Base-by-base conservation (phyloP, 768 basidiomycete genomes). In the Leccinum disarticulatum region DNA sequence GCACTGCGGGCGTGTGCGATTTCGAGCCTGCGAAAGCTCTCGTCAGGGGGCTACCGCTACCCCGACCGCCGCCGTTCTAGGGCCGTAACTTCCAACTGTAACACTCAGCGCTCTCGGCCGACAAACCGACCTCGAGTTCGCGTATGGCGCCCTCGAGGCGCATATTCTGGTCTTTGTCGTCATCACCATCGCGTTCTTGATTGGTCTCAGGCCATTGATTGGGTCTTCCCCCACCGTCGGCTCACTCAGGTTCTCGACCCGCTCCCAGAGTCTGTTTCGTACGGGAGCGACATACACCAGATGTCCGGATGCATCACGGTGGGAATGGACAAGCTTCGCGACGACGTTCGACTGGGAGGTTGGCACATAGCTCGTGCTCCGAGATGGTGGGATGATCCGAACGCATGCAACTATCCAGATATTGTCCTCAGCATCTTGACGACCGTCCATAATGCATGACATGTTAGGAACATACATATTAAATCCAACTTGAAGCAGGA, bases 231-330 rank as follows among this genome's bases (percentile, higher is more conserved):
- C 68, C 91, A 92, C 22, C 22, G 22, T 22, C 22, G 22, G 22
- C 22, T 22, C 22, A 1, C 22, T 22, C 22, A 22, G 22, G 22
- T 22, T 22, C 22, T 22, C 22, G 22, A 22, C 22, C 70, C 93
- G n/a, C n/a, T n/a, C 91, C 91, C 91, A 93, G 4, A 90, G 89
- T 31, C 85, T 82, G 72, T 91, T 90, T 58, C 83, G 77, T 14
- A 92, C 87, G 2, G 82, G 79, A 4, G 74, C 68, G n/a, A 81
- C 79, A 60, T 78, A 75, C 3, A 84, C 67, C 5, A 83, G 59
- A n/a, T 79, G 77, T 0, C 87, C 88, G 14, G 74, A 74, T 2
- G 74, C 52, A 61, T 91, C 88, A 28, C 80, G 80, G 61, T 85
- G 80, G 3, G 83, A 81, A 50, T 81, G 82, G 3, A 82, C 79